Evolutionary conservation across 345 rosid genomes (phyloP).

Genomic region (Syzygium jambos): DNA sequence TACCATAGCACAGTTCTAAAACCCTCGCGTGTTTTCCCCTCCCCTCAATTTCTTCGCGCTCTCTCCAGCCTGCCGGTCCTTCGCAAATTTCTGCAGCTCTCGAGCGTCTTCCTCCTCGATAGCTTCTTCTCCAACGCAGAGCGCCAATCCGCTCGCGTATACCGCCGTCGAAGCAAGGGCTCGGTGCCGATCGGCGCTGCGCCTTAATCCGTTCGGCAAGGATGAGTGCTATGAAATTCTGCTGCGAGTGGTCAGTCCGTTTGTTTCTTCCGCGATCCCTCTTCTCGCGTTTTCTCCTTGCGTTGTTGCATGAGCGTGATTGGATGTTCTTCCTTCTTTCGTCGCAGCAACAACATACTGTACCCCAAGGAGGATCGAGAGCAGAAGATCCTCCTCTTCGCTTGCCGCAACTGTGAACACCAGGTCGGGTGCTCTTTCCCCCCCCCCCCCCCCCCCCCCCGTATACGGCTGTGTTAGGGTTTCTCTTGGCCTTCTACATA

Average conservation of each 20-base stretch:
- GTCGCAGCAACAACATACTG: conserved; percentile 36
- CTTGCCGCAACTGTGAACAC: conserved; percentile 48
- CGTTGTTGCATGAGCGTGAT: not conserved
- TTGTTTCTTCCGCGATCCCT: not conserved
- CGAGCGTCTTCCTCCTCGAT: not conserved
- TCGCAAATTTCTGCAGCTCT: not conserved
- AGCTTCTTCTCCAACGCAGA: not conserved
- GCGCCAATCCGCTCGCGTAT: not conserved
- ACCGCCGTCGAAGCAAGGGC: not conserved
- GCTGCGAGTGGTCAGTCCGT: not conserved
- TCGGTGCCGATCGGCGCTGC: not conserved
- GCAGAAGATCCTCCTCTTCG: conserved; percentile 27
- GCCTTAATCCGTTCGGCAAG: not conserved
- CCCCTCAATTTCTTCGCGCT: not conserved
- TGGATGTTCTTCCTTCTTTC: not conserved
- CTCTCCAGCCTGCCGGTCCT: too few relatives aligned
- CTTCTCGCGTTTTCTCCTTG: not conserved
- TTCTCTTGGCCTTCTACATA: not conserved
- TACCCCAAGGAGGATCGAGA: conserved; percentile 37
- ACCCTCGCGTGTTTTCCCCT: not conserved
- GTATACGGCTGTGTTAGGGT: not conserved
- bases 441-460: not conserved
- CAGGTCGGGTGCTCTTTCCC: conserved; percentile 8
- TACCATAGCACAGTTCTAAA: not conserved
- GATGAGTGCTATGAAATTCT: conserved; percentile 30